Evolutionary conservation across 164 flowering plant species (phyloP), one percentile per base, ranked within the genome.

Genomic region (Liriodendron chinense): DNA sequence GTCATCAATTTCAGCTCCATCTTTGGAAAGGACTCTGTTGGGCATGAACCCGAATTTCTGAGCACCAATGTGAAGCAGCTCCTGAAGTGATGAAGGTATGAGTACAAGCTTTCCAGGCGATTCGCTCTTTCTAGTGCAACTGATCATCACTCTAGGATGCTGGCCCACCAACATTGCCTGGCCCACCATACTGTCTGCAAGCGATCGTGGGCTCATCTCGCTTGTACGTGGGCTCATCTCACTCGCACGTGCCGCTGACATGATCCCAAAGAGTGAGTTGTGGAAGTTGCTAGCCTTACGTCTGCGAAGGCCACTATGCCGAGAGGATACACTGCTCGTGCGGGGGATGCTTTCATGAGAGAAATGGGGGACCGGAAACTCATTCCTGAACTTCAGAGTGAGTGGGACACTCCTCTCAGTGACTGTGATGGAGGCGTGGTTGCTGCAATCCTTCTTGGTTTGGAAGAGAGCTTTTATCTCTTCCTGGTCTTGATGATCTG

Each of bases 401-500:
- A 56, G 79, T 4, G 75, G 84, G 21, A 73, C 70, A 23, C 68
- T 77, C 61, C 76, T 76, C 70, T 84, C 81, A 7, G 86, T 82
- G 26, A 81, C 26, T 9, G 82, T 6, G 43, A 69, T 7, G 22
- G 64, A n/a, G 7, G 26, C 67, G 16, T 84, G 85, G 56, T 68
- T 6, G 50, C 74, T 77, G 18, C 74, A 24, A 43, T 80, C 86
- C 73, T 57, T 56, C 18, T 26, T 70, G 34, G 87, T 71, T 67
- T 84, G 77, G 81, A 94, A 92, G 21, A 94, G 82, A 14, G 56
- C n/a, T 72, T 83, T 86, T 50, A 94, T 88, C 9, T 89, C 93
- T 47, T 90, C 92, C 22, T 92, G 95, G 7, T 89, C 91, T 64
- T 90, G 97, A 65, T 92, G 98, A 26, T 94, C 97, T 0, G 97